Evolutionary conservation across 2,329 filamentous ascomycete species (phyloP).

Genomic region (Penicillium frequentans): DNA sequence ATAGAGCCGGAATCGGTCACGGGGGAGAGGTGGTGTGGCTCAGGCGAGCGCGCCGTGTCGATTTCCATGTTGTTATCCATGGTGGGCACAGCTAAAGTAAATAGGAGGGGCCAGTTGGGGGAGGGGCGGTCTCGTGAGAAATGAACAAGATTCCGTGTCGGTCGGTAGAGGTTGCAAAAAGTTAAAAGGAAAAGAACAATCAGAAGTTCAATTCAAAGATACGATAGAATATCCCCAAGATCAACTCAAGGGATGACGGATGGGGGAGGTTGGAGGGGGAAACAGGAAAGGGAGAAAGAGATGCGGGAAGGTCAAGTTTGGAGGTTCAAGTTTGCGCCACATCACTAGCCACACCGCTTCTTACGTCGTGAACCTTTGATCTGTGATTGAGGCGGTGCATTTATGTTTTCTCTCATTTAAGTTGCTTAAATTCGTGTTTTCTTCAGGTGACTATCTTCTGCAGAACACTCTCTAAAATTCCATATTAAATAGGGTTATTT

Average conservation of each 20-base stretch:
- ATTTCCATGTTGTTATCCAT: constrained; percentile 99
- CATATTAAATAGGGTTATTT: not conserved
- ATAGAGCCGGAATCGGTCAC: constrained; percentile 83
- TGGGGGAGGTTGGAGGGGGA: constrained; percentile 14
- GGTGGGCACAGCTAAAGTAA: constrained; percentile 21
- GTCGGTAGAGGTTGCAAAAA: not conserved
- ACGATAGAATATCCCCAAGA: constrained; percentile 12
- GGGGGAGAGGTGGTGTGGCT: constrained; percentile 72
- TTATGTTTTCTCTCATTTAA: not conserved
- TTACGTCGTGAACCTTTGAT: not conserved
- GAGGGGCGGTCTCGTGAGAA: constrained; percentile 38
- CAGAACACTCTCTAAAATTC: not conserved
- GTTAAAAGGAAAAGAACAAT: constrained; percentile 8
- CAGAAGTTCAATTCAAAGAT: constrained; percentile 12
- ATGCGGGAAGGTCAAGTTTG: constrained; percentile 26
- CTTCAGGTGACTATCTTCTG: no score
- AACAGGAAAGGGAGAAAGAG: constrained; percentile 24
- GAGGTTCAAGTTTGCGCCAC: constrained; percentile 25
- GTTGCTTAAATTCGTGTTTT: not conserved
- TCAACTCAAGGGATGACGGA: constrained; percentile 22
- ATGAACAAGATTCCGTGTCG: constrained; percentile 18
- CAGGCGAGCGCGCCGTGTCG: constrained; percentile 85
- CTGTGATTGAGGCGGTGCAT: not conserved
- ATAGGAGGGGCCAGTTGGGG: constrained; percentile 28
- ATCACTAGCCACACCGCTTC: constrained; percentile 22